Evolutionary conservation across 805 yeast genomes (phyloP).

Genomic region (Kazachstania martiniae): DNA sequence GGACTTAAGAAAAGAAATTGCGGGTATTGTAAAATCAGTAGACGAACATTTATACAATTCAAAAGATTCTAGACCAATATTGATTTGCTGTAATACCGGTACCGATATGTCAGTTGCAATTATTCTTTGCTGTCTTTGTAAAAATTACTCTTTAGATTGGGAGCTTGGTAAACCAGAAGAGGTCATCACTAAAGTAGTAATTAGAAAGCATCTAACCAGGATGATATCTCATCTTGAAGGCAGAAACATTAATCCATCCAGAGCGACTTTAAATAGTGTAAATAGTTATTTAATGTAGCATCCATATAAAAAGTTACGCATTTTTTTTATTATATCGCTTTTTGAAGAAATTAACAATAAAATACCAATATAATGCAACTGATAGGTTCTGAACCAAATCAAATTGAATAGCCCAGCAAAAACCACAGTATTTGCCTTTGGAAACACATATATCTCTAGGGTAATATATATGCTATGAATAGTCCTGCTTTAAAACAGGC

Average conservation of each 20-base stretch:
- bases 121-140: conserved; percentile 40
- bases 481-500: too few species aligned
- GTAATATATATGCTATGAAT: too few species aligned
- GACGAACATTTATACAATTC: not conserved
- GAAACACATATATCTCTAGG: too few species aligned
- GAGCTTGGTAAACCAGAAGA: conserved; percentile 3
- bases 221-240: conserved; percentile 32
- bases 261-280: conserved; percentile 67
- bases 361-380: too few species aligned
- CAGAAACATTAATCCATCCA: conserved; percentile 57
- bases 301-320: too few species aligned
- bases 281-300: conserved; percentile 46
- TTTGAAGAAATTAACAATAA: too few species aligned
- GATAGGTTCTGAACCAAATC: too few species aligned
- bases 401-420: too few species aligned
- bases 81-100: conserved; percentile 54
- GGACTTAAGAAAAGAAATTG: conserved; percentile 39
- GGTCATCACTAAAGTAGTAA: conserved; percentile 36
- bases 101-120: conserved; percentile 58
- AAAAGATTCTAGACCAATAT: conserved; percentile 14
- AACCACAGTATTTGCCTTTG: too few species aligned
- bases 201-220: conserved; percentile 45
- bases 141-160: conserved; percentile 37
- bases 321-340: too few species aligned
- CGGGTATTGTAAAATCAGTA: conserved; percentile 25